phyloP scores from a whole-genome alignment of 331 rosid species.

The Malus hybrid region DNA sequence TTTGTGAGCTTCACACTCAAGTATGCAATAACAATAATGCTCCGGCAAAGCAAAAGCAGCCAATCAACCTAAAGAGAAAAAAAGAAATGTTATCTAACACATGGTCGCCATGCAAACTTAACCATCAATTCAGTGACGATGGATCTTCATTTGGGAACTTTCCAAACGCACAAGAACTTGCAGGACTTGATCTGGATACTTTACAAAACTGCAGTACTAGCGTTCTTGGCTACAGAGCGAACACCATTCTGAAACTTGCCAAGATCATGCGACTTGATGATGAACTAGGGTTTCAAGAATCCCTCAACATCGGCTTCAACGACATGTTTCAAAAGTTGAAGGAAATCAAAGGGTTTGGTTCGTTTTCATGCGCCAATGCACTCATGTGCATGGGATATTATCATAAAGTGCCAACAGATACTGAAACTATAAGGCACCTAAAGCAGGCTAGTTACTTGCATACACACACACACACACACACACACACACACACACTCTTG shows the following conservation, averaged over 20 bases:
- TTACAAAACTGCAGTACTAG: not conserved
- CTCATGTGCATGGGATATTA: slow-evolving; percentile 34
- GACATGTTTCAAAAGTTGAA: not conserved
- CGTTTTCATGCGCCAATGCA: slow-evolving; percentile 10
- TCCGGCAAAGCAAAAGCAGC: not conserved
- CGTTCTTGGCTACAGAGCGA: slow-evolving; percentile 19
- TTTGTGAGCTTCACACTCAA: slow-evolving; percentile 25
- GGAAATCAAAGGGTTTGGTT: slow-evolving; percentile 25
- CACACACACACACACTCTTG: not conserved
- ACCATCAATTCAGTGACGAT: no score
- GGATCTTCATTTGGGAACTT: slow-evolving; percentile 13
- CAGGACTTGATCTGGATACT: not conserved
- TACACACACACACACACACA: not conserved
- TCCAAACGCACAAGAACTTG: slow-evolving; percentile 25
- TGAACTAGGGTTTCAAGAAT: not conserved
- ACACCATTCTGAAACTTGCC: slow-evolving; percentile 8
- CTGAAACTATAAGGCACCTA: slow-evolving; percentile 30
- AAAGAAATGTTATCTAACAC: not conserved
- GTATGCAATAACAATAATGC: not conserved
- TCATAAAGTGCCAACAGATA: slow-evolving; percentile 18
- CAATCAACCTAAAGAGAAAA: slow-evolving; percentile 5
- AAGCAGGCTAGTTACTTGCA: not conserved
- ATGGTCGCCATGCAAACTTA: not conserved
- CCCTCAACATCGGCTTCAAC: not conserved
- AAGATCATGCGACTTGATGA: not conserved